Percentiles rank a stretch among this genome's conserved stretches.
phyloP scores from a whole-genome alignment of 352 stramenopile genomes.

The Phytophthora macrochlamydospora region DNA sequence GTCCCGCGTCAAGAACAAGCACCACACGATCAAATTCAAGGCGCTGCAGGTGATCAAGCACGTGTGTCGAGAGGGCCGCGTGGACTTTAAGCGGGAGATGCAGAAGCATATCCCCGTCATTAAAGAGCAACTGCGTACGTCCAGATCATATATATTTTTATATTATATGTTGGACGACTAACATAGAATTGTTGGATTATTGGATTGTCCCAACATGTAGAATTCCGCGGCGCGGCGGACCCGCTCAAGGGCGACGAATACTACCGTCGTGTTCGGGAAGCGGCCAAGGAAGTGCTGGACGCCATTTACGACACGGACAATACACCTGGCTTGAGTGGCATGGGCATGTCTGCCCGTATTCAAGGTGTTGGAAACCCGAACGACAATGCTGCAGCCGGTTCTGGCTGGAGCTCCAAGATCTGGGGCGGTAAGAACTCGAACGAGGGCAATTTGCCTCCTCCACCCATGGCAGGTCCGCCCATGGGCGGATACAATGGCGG shows the following conservation, averaged over 20 bases:
- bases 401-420: slow-evolving; percentile 76
- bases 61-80: slow-evolving; percentile 87
- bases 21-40: slow-evolving; percentile 96
- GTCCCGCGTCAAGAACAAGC: slow-evolving; percentile 93
- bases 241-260: slow-evolving; percentile 95
- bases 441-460: slow-evolving; percentile 52
- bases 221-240: slow-evolving; percentile 92
- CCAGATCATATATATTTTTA: neutral
- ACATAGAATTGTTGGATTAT: slow-evolving; percentile 1
- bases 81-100: slow-evolving; percentile 93
- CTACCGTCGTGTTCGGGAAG: slow-evolving; percentile 91
- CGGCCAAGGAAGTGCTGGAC: slow-evolving; percentile 95
- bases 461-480: slow-evolving; percentile 57
- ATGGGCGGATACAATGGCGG: slow-evolving; percentile 51
- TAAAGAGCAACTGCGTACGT: slow-evolving; percentile 92
- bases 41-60: slow-evolving; percentile 94
- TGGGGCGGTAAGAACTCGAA: slow-evolving; percentile 69
- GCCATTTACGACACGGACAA: slow-evolving; percentile 93
- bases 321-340: slow-evolving; percentile 55
- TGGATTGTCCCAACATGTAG: slow-evolving; percentile 23
- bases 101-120: slow-evolving; percentile 90
- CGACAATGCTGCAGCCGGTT: slow-evolving; percentile 40
- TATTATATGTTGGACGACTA: neutral
- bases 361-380: slow-evolving; percentile 76
- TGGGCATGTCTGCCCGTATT: slow-evolving; percentile 86